Evolutionary conservation across 805 yeast genomes (phyloP).

Genomic region (Blastobotrys muscicola): DNA sequence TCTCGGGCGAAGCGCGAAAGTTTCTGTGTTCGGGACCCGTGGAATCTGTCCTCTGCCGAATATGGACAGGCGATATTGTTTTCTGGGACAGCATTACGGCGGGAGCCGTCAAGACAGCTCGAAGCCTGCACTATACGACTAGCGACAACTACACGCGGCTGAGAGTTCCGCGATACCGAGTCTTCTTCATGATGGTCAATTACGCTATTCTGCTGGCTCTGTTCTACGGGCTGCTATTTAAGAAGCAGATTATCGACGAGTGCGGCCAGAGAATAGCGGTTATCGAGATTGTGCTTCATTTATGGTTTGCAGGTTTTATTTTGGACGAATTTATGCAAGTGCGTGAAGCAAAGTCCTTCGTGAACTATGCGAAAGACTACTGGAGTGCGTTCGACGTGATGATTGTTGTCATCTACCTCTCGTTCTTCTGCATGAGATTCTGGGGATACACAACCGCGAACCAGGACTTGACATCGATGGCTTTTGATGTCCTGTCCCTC

Average conservation of each 20-base stretch:
- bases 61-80: slow-evolving; percentile 28
- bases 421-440: slow-evolving; percentile 16
- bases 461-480: slow-evolving; percentile 12
- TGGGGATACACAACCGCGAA: slow-evolving; percentile 11
- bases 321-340: slow-evolving; percentile 72
- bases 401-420: slow-evolving; percentile 15
- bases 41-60: slow-evolving; percentile 19
- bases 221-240: slow-evolving; percentile 22
- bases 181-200: slow-evolving; percentile 23
- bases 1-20: slow-evolving; percentile 16
- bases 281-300: slow-evolving; percentile 41
- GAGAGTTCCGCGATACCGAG: slow-evolving; percentile 26
- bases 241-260: slow-evolving; percentile 6
- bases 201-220: slow-evolving; percentile 21
- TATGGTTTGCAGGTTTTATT: slow-evolving; percentile 87
- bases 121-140: not conserved
- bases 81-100: slow-evolving; percentile 26
- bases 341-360: slow-evolving; percentile 22
- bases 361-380: slow-evolving; percentile 21
- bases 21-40: slow-evolving; percentile 23
- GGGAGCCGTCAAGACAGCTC: slow-evolving; percentile 18
- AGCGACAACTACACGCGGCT: slow-evolving; percentile 22
- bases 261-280: not conserved
- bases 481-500: slow-evolving; percentile 24
- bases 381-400: slow-evolving; percentile 25